Evolutionary conservation across 2,329 filamentous ascomycete genomes (phyloP).

Genomic region (Polychaeton citri): DNA sequence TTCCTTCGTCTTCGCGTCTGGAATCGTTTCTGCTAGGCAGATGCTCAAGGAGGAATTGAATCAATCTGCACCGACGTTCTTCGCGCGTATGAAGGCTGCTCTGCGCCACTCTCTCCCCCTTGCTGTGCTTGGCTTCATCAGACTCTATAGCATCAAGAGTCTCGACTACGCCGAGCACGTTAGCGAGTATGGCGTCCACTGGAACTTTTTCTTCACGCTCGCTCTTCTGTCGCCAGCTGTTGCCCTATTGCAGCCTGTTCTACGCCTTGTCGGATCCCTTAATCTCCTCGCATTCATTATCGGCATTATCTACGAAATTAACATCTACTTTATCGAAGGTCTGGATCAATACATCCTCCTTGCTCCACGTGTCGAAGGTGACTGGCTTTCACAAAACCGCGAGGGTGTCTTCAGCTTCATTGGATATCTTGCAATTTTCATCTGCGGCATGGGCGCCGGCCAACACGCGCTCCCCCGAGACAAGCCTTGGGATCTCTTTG

Average conservation of each 20-base stretch:
- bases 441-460: slow-evolving; percentile 74
- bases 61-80: slow-evolving; percentile 34
- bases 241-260: slow-evolving; percentile 62
- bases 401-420: slow-evolving; percentile 93
- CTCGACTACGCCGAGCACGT: slow-evolving; percentile 95
- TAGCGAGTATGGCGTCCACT: slow-evolving; percentile 94
- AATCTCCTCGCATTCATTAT: slow-evolving; percentile 60
- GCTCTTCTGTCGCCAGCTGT: slow-evolving; percentile 80
- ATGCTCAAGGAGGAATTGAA: slow-evolving; percentile 49
- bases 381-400: slow-evolving; percentile 76
- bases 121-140: slow-evolving; percentile 62
- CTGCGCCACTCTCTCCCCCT: slow-evolving; percentile 73
- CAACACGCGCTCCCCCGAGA: slow-evolving; percentile 59
- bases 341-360: slow-evolving; percentile 73
- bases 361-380: slow-evolving; percentile 51
- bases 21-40: slow-evolving; percentile 75
- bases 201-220: slow-evolving; percentile 99
- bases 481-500: slow-evolving; percentile 2
- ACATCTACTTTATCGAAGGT: slow-evolving; percentile 56
- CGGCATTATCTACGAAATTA: slow-evolving; percentile 56
- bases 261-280: slow-evolving; percentile 61
- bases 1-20: slow-evolving; percentile 91
- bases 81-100: slow-evolving; percentile 49
- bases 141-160: slow-evolving; percentile 81
- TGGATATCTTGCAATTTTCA: slow-evolving; percentile 89